Conservation (phyloP, 2,329 filamentous ascomycete genomes). For the Pseudogymnoascus sp. region DNA sequence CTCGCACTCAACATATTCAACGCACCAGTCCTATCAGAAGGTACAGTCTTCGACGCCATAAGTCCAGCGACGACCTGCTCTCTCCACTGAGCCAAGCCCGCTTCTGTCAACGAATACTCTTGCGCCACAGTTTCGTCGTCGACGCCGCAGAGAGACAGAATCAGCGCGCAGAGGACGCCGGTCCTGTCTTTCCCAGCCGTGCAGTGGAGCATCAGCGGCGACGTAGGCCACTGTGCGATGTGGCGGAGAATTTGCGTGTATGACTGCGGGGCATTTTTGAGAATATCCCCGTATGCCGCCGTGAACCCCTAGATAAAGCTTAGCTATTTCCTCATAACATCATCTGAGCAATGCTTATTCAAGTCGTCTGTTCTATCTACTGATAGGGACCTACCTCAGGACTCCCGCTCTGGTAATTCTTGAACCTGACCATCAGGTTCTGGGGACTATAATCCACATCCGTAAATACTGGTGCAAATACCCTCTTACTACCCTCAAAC, state of each 20-base stretch:
- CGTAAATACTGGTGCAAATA: slow-evolving; percentile 58
- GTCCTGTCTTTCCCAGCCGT: slow-evolving; percentile 73
- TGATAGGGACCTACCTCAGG: slow-evolving; percentile 31
- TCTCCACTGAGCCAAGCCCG: slow-evolving; percentile 48
- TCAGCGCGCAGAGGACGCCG: slow-evolving; percentile 58
- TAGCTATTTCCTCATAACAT: not conserved
- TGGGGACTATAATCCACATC: slow-evolving; percentile 55
- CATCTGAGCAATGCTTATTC: not conserved
- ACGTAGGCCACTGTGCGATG: slow-evolving; percentile 29
- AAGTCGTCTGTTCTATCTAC: not conserved
- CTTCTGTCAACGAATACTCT: slow-evolving; percentile 62
- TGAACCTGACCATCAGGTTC: slow-evolving; percentile 51
- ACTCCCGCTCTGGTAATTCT: slow-evolving; percentile 49
- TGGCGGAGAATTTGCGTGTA: slow-evolving; percentile 45
- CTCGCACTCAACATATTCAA: slow-evolving; percentile 36
- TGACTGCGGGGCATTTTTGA: slow-evolving; percentile 43
- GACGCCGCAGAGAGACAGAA: slow-evolving; percentile 57
- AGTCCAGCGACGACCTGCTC: slow-evolving; percentile 43
- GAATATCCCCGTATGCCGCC: slow-evolving; percentile 54
- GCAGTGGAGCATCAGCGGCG: slow-evolving; percentile 60
- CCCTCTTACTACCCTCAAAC: slow-evolving; percentile 44
- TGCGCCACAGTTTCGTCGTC: slow-evolving; percentile 49
- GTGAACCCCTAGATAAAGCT: slow-evolving; percentile 45
- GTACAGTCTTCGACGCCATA: slow-evolving; percentile 42
- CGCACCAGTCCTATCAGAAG: slow-evolving; percentile 30